Evolutionary conservation across 352 stramenopile genomes (phyloP).

Genomic region (Globisporangium ultimum): DNA sequence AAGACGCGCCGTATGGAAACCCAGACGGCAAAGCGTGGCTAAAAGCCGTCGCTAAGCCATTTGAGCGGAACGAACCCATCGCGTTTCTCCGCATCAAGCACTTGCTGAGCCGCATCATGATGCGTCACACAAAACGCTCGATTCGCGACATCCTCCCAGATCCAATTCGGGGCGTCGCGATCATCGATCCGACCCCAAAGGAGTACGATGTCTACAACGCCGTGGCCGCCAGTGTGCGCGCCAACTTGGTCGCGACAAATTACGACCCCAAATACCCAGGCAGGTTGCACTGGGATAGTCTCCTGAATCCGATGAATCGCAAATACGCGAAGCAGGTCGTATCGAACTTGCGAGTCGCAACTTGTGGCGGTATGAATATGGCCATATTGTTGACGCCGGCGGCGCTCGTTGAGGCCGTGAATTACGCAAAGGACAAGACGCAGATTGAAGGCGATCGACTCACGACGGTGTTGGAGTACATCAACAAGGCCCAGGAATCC

Average conservation of each 20-base stretch:
- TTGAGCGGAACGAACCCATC: constrained; percentile 53
- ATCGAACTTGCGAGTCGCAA: constrained; percentile 57
- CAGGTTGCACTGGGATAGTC: constrained; percentile 55
- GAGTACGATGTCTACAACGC: constrained; percentile 77
- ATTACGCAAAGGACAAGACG: constrained; percentile 34
- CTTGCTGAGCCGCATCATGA: constrained; percentile 90
- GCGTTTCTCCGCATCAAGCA: constrained; percentile 75
- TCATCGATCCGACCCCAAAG: constrained; percentile 60
- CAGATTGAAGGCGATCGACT: constrained; percentile 45
- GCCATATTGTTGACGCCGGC: constrained; percentile 34
- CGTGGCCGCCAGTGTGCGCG: constrained; percentile 52
- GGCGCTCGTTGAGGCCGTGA: constrained; percentile 61
- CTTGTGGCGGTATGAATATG: constrained; percentile 47
- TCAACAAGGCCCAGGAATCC: constrained; percentile 43
- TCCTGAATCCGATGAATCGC: constrained; percentile 73
- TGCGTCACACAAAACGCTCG: constrained; percentile 93
- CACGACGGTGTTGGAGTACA: constrained; percentile 38
- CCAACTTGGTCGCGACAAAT: constrained; percentile 76
- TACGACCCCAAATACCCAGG: constrained; percentile 65
- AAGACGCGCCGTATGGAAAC: constrained; percentile 84
- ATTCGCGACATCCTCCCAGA: constrained; percentile 64
- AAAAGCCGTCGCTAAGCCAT: constrained; percentile 71
- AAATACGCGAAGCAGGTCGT: constrained; percentile 55
- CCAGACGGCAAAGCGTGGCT: constrained; percentile 69
- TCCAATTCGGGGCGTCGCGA: constrained; percentile 41